Evolutionary conservation across 2,329 filamentous ascomycete genomes (phyloP).

Genomic region (Metarhizium guizhouense): DNA sequence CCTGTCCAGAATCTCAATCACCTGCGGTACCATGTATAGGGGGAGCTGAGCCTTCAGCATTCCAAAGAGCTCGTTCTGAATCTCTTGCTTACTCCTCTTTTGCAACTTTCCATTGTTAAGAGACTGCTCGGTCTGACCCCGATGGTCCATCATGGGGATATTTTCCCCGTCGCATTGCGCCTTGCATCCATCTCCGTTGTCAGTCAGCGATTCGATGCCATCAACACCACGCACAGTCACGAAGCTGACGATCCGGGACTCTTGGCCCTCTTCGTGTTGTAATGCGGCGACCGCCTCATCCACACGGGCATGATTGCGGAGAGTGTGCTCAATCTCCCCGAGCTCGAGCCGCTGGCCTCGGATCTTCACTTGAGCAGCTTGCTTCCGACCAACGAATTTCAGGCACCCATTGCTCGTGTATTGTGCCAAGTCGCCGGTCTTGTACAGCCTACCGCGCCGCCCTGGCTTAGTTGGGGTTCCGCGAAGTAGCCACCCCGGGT

Average conservation of each 20-base stretch:
- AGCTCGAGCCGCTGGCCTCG: slow-evolving; percentile 15
- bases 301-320: background rate
- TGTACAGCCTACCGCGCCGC: slow-evolving; percentile 10
- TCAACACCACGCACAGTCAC: background rate
- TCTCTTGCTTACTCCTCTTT: background rate
- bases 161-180: too few species aligned
- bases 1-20: slow-evolving; percentile 6
- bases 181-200: too few species aligned
- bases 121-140: too few species aligned
- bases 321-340: slow-evolving; percentile 10
- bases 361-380: slow-evolving; percentile 13
- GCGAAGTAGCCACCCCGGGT: slow-evolving; percentile 11
- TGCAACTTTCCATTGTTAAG: too few species aligned
- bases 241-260: background rate
- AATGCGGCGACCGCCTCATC: background rate
- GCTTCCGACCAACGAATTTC: slow-evolving; percentile 10
- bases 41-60: slow-evolving; percentile 7
- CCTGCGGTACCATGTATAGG: slow-evolving; percentile 14
- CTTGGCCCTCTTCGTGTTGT: background rate
- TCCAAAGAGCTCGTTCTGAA: background rate
- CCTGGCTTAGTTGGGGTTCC: slow-evolving; percentile 1
- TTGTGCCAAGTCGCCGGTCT: slow-evolving; percentile 12
- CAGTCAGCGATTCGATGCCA: background rate
- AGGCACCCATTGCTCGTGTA: slow-evolving; percentile 7
- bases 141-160: too few species aligned